Evolutionary conservation across 768 basidiomycete species (phyloP).

Genomic region (Suillus alpinus): DNA sequence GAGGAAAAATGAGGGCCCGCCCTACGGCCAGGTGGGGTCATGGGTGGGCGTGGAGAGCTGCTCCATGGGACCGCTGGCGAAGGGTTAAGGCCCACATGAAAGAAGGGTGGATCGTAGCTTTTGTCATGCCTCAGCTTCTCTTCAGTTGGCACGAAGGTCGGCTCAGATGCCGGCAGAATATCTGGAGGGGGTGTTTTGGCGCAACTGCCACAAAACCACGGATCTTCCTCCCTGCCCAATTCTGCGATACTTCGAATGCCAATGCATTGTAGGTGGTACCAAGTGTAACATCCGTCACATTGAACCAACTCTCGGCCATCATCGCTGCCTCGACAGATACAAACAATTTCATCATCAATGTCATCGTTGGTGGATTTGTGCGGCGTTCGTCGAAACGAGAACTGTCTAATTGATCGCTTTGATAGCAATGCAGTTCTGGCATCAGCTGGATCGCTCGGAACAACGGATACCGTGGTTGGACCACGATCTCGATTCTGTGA

Average conservation of each 20-base stretch:
- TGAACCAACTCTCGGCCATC: conserved; percentile 79
- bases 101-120: conserved; percentile 57
- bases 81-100: conserved; percentile 48
- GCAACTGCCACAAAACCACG: conserved; percentile 69
- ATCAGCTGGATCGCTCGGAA: conserved; percentile 72
- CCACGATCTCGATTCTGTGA: conserved; percentile 24
- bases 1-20: conserved; percentile 29
- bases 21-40: conserved; percentile 46
- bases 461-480: conserved; percentile 26
- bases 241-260: conserved; percentile 64
- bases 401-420: conserved; percentile 63
- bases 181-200: conserved; percentile 45
- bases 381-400: conserved; percentile 47
- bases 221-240: conserved; percentile 73
- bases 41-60: conserved; percentile 34
- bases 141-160: conserved; percentile 69
- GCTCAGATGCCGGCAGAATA: conserved; percentile 40
- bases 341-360: conserved; percentile 50
- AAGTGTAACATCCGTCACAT: conserved; percentile 75
- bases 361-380: conserved; percentile 41
- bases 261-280: conserved; percentile 82
- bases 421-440: conserved; percentile 71
- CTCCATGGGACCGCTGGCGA: conserved; percentile 57
- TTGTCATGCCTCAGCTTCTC: conserved; percentile 39
- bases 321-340: conserved; percentile 64